Conservation (phyloP, 331 rosid species). For the Telfairia occidentalis region DNA sequence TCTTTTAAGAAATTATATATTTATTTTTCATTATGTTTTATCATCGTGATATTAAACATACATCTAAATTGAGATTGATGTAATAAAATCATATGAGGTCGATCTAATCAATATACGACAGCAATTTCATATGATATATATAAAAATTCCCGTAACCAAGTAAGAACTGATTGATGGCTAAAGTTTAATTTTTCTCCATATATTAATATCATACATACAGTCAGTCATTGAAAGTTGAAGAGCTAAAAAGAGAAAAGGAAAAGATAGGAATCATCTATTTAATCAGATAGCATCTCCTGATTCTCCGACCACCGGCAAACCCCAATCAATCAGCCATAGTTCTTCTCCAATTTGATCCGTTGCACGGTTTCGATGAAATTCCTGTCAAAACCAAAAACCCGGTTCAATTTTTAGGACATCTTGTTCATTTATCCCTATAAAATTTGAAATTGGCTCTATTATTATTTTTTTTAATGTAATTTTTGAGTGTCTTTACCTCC, state of each 20-base stretch:
- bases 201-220: neutral
- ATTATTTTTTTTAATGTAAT: neutral
- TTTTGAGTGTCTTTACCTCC: conserved; percentile 40
- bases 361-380: conserved; percentile 32
- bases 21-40: too few relatives aligned
- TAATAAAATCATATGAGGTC: too few relatives aligned
- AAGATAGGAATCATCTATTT: neutral
- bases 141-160: neutral
- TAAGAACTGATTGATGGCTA: neutral
- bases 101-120: neutral
- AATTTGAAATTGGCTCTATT: neutral
- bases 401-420: neutral
- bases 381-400: conserved; percentile 22
- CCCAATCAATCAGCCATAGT: conserved; percentile 1
- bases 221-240: neutral
- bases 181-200: neutral
- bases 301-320: neutral
- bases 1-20: too few relatives aligned
- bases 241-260: neutral
- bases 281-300: neutral
- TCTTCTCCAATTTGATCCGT: conserved; percentile 45
- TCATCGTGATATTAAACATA: too few relatives aligned
- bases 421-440: neutral
- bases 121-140: too few relatives aligned
- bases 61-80: too few relatives aligned